Evolutionary conservation across 23 red algal species (phyloP).

Genomic region (Chondrus crispus): DNA sequence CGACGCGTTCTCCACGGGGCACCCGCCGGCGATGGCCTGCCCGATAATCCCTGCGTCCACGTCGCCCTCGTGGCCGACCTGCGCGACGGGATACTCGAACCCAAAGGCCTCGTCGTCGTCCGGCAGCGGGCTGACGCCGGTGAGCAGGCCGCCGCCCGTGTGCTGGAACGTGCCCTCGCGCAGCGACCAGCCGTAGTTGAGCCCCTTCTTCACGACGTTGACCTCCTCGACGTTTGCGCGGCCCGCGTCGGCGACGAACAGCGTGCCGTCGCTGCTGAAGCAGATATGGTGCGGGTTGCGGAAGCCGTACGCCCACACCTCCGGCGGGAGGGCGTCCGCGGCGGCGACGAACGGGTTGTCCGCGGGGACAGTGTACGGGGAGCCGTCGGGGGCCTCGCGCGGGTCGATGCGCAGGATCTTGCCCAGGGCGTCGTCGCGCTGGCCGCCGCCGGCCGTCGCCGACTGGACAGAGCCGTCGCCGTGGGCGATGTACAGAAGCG

Average conservation of each 20-base stretch:
- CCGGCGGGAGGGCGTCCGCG: not conserved
- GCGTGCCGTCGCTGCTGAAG: conserved; percentile 35
- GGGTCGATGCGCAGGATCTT: conserved; percentile 57
- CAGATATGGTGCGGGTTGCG: conserved; percentile 59
- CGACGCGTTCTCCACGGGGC: conserved; percentile 39
- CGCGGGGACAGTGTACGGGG: conserved; percentile 19
- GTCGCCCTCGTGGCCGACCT: conserved; percentile 38
- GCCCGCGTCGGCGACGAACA: conserved; percentile 40
- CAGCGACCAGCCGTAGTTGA: conserved; percentile 47
- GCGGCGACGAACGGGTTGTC: conserved; percentile 25
- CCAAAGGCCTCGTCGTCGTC: not conserved
- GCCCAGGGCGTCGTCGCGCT: conserved; percentile 19
- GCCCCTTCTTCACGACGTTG: conserved; percentile 29
- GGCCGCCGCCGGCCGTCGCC: conserved; percentile 37
- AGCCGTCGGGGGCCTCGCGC: not conserved
- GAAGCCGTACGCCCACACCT: conserved; percentile 47
- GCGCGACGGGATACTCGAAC: conserved; percentile 29
- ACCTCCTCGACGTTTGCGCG: conserved; percentile 56
- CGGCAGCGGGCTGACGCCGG: conserved; percentile 19
- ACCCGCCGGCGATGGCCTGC: conserved; percentile 58
- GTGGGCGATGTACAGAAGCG: conserved; percentile 41
- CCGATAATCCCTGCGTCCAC: conserved; percentile 40
- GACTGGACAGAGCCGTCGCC: conserved; percentile 49
- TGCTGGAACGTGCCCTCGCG: conserved; percentile 51
- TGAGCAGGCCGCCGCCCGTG: conserved; percentile 23